Conservation (phyloP, 2,329 filamentous ascomycete genomes). For the Scopulariopsis brevicaulis region DNA sequence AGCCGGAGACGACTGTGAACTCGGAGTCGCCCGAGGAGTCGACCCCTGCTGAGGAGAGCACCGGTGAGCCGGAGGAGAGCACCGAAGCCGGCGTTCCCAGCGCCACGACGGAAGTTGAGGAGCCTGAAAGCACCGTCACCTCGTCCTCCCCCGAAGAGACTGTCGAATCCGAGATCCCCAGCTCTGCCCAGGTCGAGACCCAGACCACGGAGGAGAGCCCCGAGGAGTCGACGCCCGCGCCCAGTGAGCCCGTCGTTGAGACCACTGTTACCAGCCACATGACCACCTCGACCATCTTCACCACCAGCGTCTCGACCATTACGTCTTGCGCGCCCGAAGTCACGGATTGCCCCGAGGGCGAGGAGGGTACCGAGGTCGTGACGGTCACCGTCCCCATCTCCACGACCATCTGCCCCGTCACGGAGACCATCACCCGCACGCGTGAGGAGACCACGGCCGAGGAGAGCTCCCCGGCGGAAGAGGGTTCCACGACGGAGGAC, state of each 20-base stretch:
- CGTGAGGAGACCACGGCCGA: slow-evolving; percentile 12
- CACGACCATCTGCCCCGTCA: slow-evolving; percentile 51
- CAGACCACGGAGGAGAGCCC: too few species aligned
- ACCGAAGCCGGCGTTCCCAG: slow-evolving; percentile 5
- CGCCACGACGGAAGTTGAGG: slow-evolving; percentile 10
- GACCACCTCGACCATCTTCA: slow-evolving; percentile 37
- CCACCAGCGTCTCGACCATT: slow-evolving; percentile 35
- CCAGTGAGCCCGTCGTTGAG: background rate
- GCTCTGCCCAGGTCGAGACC: too few species aligned
- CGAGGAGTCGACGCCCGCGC: slow-evolving; percentile 5
- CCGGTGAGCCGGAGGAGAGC: background rate
- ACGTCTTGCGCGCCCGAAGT: slow-evolving; percentile 33
- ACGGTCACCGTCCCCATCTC: slow-evolving; percentile 44
- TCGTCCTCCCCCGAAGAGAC: slow-evolving; percentile 2
- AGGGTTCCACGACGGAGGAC: slow-evolving; percentile 6
- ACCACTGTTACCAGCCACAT: slow-evolving; percentile 23
- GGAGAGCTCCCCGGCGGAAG: slow-evolving; percentile 12
- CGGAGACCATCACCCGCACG: slow-evolving; percentile 35
- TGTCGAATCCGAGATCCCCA: too few species aligned
- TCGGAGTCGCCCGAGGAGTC: background rate
- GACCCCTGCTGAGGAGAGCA: background rate
- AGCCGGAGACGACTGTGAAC: slow-evolving; percentile 8
- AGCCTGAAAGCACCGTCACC: slow-evolving; percentile 10
- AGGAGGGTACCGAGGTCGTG: slow-evolving; percentile 30
- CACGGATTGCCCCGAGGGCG: slow-evolving; percentile 37